phyloP scores from a whole-genome alignment of 805 yeast genomes.

The Kuraishia floccosa region DNA sequence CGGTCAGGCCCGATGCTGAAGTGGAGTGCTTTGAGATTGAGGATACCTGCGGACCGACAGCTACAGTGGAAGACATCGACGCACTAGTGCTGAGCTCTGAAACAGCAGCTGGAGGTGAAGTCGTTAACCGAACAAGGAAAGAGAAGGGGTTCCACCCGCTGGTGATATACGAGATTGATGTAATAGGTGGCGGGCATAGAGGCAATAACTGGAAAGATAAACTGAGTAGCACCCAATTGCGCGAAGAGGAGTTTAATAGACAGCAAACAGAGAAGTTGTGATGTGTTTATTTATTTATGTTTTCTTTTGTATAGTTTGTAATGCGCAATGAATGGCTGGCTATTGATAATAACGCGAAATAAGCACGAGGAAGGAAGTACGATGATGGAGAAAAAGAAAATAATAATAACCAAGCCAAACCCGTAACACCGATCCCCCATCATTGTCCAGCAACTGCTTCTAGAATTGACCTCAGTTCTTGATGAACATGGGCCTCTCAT shows the following conservation, averaged over 20 bases:
- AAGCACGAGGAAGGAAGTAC: neutral
- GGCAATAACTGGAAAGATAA: conserved; percentile 51
- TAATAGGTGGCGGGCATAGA: conserved; percentile 39
- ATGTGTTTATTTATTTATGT: no score
- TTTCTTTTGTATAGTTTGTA: no score
- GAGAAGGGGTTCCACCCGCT: conserved; percentile 44
- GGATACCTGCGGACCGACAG: conserved; percentile 95
- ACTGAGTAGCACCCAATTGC: conserved; percentile 73
- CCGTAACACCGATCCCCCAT: no score
- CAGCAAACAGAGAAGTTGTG: no score
- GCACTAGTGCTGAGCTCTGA: conserved; percentile 77
- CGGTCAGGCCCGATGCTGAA: conserved; percentile 30
- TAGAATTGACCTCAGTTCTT: conserved; percentile 19
- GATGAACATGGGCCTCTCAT: conserved; percentile 51
- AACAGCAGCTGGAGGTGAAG: conserved; percentile 61
- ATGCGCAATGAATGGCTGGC: no score
- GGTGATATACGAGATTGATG: conserved; percentile 40
- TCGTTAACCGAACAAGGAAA: conserved; percentile 54
- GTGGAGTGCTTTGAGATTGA: conserved; percentile 52
- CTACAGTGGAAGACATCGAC: conserved; percentile 58
- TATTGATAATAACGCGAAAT: no score
- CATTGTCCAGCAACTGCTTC: no score
- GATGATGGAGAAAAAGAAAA: neutral
- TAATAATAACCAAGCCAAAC: neutral
- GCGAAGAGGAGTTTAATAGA: conserved; percentile 36